Conservation (phyloP, 208 protist species). For the Herpetomonas tarakana region DNA sequence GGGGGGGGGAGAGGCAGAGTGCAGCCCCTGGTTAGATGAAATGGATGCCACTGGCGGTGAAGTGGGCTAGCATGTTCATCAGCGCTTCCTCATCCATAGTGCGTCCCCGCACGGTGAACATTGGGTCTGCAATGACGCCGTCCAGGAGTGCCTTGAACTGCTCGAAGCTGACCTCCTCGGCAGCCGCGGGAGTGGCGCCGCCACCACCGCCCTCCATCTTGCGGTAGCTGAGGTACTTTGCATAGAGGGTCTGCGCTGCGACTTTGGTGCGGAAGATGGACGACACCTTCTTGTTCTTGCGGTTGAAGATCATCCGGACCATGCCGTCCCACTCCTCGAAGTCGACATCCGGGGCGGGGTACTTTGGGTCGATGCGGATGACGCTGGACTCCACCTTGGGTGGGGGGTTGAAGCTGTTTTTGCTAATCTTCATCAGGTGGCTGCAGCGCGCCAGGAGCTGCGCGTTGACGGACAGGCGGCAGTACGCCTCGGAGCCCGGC, state of each 20-base stretch:
- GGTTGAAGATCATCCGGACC: conserved; percentile 97
- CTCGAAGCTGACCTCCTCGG: conserved; percentile 26
- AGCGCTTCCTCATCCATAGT: conserved; percentile 77
- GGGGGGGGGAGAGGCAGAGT: too few species aligned
- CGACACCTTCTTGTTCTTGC: conserved; percentile 99
- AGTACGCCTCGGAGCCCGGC: conserved; percentile 97
- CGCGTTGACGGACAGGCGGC: conserved; percentile 98
- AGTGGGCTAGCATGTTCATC: conserved; percentile 76
- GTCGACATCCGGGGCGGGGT: conserved; percentile 96
- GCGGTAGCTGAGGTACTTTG: conserved; percentile 83
- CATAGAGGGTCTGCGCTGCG: conserved; percentile 56
- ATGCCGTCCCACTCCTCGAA: conserved; percentile 99
- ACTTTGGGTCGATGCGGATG: conserved; percentile 97
- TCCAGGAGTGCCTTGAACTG: conserved; percentile 73
- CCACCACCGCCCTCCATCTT: conserved; percentile 69
- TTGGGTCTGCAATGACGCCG: conserved; percentile 61
- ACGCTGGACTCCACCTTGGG: conserved; percentile 99
- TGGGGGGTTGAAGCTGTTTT: conserved; percentile 99
- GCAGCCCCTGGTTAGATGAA: too few species aligned
- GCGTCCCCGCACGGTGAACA: conserved; percentile 73
- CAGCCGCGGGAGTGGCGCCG: conserved; percentile 1
- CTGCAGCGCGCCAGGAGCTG: conserved; percentile 97
- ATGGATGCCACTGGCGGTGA: conserved; percentile 81
- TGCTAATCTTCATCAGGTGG: conserved; percentile 99
- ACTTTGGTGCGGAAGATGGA: conserved; percentile 96